Evolutionary conservation across 441 rosid species (phyloP).

Genomic region (Pelargonium exstipulatum): DNA sequence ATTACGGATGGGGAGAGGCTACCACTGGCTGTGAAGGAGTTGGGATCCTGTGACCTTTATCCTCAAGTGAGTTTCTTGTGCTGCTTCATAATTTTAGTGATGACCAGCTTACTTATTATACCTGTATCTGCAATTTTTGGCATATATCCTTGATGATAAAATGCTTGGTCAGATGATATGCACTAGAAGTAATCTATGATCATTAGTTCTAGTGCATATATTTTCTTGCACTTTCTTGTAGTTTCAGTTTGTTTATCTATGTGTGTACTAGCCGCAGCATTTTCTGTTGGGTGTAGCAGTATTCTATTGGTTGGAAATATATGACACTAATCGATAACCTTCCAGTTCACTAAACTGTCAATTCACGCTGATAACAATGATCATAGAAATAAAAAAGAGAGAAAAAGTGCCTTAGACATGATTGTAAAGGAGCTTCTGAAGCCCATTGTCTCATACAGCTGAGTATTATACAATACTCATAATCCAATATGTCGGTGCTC

Average conservation of each 20-base stretch:
- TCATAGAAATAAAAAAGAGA: neutral
- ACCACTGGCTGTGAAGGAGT: slow-evolving; percentile 94
- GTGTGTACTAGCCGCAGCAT: neutral
- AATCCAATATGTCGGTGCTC: neutral
- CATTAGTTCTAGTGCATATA: slow-evolving; percentile 7
- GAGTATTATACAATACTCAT: neutral
- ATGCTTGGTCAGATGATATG: too few relatives aligned
- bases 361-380: neutral
- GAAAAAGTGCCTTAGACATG: neutral
- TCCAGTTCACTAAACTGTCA: neutral
- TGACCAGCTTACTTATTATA: slow-evolving; percentile 1
- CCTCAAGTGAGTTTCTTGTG: slow-evolving; percentile 71
- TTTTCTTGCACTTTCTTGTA: neutral
- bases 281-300: neutral
- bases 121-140: neutral
- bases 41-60: slow-evolving; percentile 96
- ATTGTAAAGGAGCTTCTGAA: neutral
- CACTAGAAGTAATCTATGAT: neutral
- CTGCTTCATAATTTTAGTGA: slow-evolving; percentile 10
- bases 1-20: slow-evolving; percentile 93
- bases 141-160: neutral
- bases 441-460: neutral
- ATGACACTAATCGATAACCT: slow-evolving; percentile 7
- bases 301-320: neutral
- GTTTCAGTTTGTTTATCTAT: neutral